These are phyloP conservation scores for Metschnikowia proteae DNA, from an alignment of 805 yeast species.

Conservation along the genomic window DNA sequence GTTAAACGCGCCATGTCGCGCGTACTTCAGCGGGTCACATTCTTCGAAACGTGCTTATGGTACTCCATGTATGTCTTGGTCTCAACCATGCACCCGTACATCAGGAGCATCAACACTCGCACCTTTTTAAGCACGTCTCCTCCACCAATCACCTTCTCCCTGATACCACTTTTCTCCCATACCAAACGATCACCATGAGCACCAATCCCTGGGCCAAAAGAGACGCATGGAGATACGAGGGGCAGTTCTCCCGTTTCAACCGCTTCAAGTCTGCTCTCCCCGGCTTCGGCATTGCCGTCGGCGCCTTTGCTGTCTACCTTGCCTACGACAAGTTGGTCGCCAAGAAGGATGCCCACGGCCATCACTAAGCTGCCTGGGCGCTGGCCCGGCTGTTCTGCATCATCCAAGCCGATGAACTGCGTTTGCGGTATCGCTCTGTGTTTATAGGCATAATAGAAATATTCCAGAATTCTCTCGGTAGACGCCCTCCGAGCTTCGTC, in stretches of 20 bases:
- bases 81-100: background rate
- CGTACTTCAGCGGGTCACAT: too few relatives aligned
- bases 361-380: constrained; percentile 10
- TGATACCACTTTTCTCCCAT: constrained; percentile 4
- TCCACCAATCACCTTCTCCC: constrained; percentile 18
- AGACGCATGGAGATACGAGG: constrained; percentile 90
- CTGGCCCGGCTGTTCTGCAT: background rate
- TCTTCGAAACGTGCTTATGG: too few relatives aligned
- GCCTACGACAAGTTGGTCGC: constrained; percentile 56
- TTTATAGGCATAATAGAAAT: constrained; percentile 3
- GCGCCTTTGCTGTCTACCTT: constrained; percentile 64
- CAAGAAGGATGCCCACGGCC: constrained; percentile 30
- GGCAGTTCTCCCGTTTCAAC: constrained; percentile 68
- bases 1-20: too few relatives aligned
- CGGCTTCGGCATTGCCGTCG: constrained; percentile 75
- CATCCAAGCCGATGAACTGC: background rate
- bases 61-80: background rate
- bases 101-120: background rate
- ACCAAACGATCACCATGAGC: constrained; percentile 13
- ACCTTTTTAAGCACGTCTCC: constrained; percentile 12
- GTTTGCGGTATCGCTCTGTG: background rate
- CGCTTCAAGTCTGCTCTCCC: constrained; percentile 73
- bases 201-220: constrained; percentile 42
- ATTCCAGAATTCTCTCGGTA: background rate
- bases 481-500: too few relatives aligned